Percentiles rank a stretch among this genome's conserved stretches.
Conservation (phyloP, 2,329 filamentous ascomycete genomes). For the Penicillium italicum region DNA sequence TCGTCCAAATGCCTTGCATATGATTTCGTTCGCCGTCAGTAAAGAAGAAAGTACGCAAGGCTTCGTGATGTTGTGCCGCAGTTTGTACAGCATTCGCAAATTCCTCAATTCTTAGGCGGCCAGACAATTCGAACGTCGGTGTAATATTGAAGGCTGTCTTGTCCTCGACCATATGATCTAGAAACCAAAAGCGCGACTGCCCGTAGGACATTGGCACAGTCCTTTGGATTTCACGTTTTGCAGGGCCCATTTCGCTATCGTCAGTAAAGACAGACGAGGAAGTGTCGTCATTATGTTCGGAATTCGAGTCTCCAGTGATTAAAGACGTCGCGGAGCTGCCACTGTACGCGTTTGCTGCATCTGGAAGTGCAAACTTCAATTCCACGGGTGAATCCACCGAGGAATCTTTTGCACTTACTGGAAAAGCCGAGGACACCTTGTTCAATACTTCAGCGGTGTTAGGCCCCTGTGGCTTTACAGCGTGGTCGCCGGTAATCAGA, state of each 20-base stretch:
- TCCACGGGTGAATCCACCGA: neutral
- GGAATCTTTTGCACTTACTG: neutral
- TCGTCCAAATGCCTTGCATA: conserved; percentile 24
- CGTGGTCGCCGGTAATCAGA: neutral
- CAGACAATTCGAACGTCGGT: conserved; percentile 30
- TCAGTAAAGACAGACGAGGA: conserved; percentile 13
- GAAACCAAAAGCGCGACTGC: conserved; percentile 44
- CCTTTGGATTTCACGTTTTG: conserved; percentile 7
- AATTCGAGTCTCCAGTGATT: conserved; percentile 13
- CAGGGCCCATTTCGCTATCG: neutral
- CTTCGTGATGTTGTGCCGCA: conserved; percentile 32
- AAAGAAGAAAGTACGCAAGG: conserved; percentile 34
- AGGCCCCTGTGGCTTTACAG: neutral
- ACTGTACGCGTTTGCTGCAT: conserved; percentile 1
- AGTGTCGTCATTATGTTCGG: conserved; percentile 12
- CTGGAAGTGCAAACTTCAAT: conserved; percentile 4
- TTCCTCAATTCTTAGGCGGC: conserved; percentile 28
- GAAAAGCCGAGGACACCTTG: too few relatives aligned
- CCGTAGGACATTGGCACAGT: conserved; percentile 36
- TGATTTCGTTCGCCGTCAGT: conserved; percentile 9
- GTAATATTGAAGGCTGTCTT: conserved; percentile 43
- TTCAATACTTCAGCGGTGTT: too few relatives aligned
- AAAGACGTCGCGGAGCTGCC: conserved; percentile 12
- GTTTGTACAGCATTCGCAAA: conserved; percentile 35
- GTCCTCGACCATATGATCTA: conserved; percentile 29